Evolutionary conservation across 2,329 filamentous ascomycete species (phyloP), one percentile per base, ranked within the genome.

Genomic region (Pseudogymnoascus sp.): DNA sequence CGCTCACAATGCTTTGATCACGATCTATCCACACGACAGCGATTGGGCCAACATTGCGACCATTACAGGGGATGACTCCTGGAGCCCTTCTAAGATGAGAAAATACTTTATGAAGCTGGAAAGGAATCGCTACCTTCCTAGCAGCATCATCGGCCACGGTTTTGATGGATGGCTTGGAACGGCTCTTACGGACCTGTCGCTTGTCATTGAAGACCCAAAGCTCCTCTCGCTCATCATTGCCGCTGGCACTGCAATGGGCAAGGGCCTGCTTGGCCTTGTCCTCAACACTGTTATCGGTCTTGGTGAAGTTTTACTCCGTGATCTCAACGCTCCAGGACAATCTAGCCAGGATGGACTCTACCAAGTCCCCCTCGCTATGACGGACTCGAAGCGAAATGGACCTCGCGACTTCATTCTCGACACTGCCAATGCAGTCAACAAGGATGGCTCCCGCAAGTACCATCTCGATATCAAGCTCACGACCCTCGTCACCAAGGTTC

Each of bases 401-500:
- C 63, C 67, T 12, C 63, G 69, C 8, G 62, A 69, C 8, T 70
- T 69, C 22, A 34, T 69, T 28, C 41, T 73, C 4, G 65, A 68
- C 0, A 61, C 59, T 2, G 62, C 62, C 18, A 65, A 66, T 35
- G 67, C 65, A 9, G 57, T 50, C 12, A 65, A 66, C 38, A 32
- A 62, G 6, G 62, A 67, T 37, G 65, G 66, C n/a, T 62, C 63
- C 14, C 57, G 59, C 20, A 64, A 62, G 32, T 67, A 67, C 41
- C 62, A 62, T 9, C 58, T 68, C 9, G 65, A 65, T 22, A 61
- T 68, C n/a, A 47, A 62, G 7, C 58, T 62, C 8, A 63, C 67
- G 47, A 64, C 64, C 22, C 58, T 77, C 25, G 76, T 76, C 6
- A 78, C 74, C 8, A 74, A 75, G 64, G 65, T 77, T 60, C 68